Percentiles rank a stretch among this genome's conserved stretches.
These are phyloP conservation scores for Salinomyces thailandicus DNA, from an alignment of 2,329 filamentous ascomycete species.

Conservation along the genomic window DNA sequence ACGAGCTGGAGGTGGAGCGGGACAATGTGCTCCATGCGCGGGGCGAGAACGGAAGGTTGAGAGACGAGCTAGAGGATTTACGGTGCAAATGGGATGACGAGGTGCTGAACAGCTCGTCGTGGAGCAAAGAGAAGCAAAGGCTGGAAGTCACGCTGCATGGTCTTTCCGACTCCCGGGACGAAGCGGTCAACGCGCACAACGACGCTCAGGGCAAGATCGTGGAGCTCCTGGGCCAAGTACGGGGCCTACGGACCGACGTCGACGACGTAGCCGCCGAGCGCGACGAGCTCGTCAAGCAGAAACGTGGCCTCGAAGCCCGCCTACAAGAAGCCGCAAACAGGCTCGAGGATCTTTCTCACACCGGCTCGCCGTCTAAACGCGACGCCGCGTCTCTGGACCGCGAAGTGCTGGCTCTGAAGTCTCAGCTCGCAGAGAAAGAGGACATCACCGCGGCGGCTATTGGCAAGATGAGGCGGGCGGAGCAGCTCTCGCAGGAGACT, in stretches of 20 bases:
- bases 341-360: constrained; percentile 69
- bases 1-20: constrained; percentile 85
- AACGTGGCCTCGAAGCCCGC: constrained; percentile 75
- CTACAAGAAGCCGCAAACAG: constrained; percentile 79
- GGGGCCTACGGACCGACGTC: constrained; percentile 67
- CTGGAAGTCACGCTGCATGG: constrained; percentile 84
- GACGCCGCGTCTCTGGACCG: constrained; percentile 83
- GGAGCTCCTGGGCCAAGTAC: constrained; percentile 78
- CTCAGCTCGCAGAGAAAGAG: constrained; percentile 80
- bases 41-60: constrained; percentile 72
- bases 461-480: constrained; percentile 92
- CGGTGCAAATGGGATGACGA: constrained; percentile 97
- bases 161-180: constrained; percentile 81
- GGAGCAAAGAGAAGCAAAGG: constrained; percentile 94
- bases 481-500: constrained; percentile 75
- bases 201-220: constrained; percentile 92
- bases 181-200: constrained; percentile 85
- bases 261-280: constrained; percentile 81
- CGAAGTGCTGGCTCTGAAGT: constrained; percentile 81
- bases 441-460: constrained; percentile 85
- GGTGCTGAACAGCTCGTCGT: constrained; percentile 91
- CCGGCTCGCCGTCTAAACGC: constrained; percentile 74
- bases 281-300: constrained; percentile 76
- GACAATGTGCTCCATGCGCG: constrained; percentile 79
- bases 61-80: constrained; percentile 92